Conservation (phyloP, 2,329 filamentous ascomycete genomes). For the Aspergillus puulaauensis region DNA sequence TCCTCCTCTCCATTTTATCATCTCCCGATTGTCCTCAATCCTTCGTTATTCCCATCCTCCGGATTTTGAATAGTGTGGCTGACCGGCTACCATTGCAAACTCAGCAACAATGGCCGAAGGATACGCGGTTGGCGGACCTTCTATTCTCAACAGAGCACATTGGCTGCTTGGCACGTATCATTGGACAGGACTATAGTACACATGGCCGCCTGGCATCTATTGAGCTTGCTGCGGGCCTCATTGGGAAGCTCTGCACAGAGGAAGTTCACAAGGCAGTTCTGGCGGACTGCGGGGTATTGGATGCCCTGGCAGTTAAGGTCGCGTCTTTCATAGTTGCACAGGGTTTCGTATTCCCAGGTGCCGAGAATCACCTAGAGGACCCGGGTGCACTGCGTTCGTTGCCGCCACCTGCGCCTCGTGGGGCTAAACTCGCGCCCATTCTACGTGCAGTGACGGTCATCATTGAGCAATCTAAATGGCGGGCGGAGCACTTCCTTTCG, state of each 20-base stretch:
- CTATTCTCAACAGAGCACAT: conserved; percentile 66
- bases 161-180: conserved; percentile 62
- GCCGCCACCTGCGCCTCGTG: conserved; percentile 60
- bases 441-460: conserved; percentile 76
- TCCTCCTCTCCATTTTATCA: conserved; percentile 70
- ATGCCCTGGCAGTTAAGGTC: conserved; percentile 72
- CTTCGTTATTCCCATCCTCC: conserved; percentile 71
- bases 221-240: conserved; percentile 46
- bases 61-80: conserved; percentile 69
- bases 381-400: conserved; percentile 59
- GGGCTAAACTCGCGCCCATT: conserved; percentile 64
- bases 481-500: conserved; percentile 69
- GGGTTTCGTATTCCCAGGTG: conserved; percentile 67
- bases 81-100: conserved; percentile 62
- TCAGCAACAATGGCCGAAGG: conserved; percentile 50
- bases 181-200: conserved; percentile 58
- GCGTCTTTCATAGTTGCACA: conserved; percentile 68
- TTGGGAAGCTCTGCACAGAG: conserved; percentile 65
- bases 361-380: conserved; percentile 55
- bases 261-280: conserved; percentile 71
- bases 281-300: conserved; percentile 70
- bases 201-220: conserved; percentile 53
- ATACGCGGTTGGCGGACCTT: conserved; percentile 57
- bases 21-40: conserved; percentile 63
- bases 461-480: conserved; percentile 74